These are phyloP conservation scores for Tylopilus vinaceipallidus DNA, from an alignment of 768 basidiomycete genomes.

Conservation along the genomic window DNA sequence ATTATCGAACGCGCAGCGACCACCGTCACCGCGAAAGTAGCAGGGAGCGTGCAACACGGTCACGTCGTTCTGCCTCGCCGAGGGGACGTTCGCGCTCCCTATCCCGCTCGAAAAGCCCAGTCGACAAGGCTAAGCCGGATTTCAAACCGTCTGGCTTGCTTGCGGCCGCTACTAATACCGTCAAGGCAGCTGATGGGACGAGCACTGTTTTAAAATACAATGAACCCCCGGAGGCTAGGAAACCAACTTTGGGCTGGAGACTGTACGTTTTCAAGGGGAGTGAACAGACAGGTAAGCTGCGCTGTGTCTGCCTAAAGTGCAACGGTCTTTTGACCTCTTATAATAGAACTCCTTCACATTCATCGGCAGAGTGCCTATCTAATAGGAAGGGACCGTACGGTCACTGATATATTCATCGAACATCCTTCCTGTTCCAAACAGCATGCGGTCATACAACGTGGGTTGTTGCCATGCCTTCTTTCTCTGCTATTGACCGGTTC, in stretches of 20 bases:
- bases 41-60: slow-evolving; percentile 31
- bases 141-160: slow-evolving; percentile 86
- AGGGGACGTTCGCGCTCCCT: slow-evolving; percentile 37
- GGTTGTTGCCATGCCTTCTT: slow-evolving; percentile 21
- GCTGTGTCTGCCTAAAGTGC: no score
- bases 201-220: slow-evolving; percentile 93
- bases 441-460: slow-evolving; percentile 94
- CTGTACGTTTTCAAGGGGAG: slow-evolving; percentile 96
- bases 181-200: slow-evolving; percentile 70
- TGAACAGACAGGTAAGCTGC: slow-evolving; percentile 92
- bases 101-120: slow-evolving; percentile 42
- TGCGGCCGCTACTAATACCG: slow-evolving; percentile 94
- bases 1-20: slow-evolving; percentile 35
- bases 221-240: slow-evolving; percentile 96
- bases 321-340: not conserved
- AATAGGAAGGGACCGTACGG: slow-evolving; percentile 83
- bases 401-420: slow-evolving; percentile 84
- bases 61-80: slow-evolving; percentile 62
- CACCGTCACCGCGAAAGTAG: slow-evolving; percentile 23
- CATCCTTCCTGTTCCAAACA: slow-evolving; percentile 99
- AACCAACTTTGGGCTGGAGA: slow-evolving; percentile 87
- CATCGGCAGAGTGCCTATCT: slow-evolving; percentile 94
- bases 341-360: slow-evolving; percentile 83
- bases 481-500: slow-evolving; percentile 2
- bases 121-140: slow-evolving; percentile 81